phyloP scores from a whole-genome alignment of 768 basidiomycete genomes.

The Coprinopsis marcescibilis region DNA sequence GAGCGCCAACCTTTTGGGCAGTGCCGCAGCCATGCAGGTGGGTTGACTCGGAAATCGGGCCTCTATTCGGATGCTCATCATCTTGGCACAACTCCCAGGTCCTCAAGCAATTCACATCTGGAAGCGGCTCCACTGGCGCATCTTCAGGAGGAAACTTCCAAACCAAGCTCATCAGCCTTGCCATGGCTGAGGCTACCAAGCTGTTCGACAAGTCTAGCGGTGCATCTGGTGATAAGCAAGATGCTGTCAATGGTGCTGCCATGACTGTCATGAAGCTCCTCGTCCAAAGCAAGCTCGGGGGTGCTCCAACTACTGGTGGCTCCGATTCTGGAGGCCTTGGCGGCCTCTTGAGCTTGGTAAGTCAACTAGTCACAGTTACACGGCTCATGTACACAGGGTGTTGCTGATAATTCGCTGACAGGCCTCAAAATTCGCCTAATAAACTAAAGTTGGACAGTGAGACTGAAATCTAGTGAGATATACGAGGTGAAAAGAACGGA shows the following conservation, averaged over 20 bases:
- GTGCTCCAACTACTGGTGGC: slow-evolving; percentile 44
- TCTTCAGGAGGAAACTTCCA: slow-evolving; percentile 36
- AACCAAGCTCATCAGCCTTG: slow-evolving; percentile 74
- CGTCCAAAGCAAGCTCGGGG: slow-evolving; percentile 59
- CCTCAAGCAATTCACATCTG: slow-evolving; percentile 63
- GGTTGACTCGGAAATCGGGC: slow-evolving; percentile 6
- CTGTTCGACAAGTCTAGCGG: slow-evolving; percentile 69
- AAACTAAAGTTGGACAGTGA: too few species aligned
- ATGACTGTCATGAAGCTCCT: slow-evolving; percentile 83
- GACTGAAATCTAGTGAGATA: too few species aligned
- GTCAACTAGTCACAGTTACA: slow-evolving; percentile 17
- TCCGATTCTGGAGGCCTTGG: slow-evolving; percentile 67
- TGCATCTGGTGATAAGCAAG: slow-evolving; percentile 68
- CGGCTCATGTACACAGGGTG: not conserved
- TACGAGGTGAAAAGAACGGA: too few species aligned
- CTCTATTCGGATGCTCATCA: not conserved
- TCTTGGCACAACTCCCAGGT: slow-evolving; percentile 30
- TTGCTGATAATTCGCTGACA: not conserved
- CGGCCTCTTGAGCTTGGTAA: slow-evolving; percentile 55
- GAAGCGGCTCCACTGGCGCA: slow-evolving; percentile 18
- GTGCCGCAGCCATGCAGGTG: slow-evolving; percentile 76
- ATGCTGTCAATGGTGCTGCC: slow-evolving; percentile 78
- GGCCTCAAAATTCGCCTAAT: too few species aligned
- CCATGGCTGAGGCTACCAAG: slow-evolving; percentile 78
- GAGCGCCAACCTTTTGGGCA: slow-evolving; percentile 58